Percentiles rank a stretch among this genome's conserved stretches.
Evolutionary conservation across 345 rosid species (phyloP).

Genomic region (Salix suchowensis): DNA sequence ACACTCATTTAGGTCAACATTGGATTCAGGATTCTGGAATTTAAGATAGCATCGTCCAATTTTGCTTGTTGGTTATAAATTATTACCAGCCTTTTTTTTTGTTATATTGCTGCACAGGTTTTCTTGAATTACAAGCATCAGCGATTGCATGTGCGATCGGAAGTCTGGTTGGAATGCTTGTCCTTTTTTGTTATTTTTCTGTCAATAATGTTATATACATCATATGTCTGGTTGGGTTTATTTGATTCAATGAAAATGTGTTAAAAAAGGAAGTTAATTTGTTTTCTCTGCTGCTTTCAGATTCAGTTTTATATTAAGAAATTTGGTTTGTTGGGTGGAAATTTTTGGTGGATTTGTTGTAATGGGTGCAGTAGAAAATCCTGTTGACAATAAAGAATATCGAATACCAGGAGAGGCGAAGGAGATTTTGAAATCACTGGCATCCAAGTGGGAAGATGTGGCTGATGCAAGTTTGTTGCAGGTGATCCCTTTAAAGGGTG

Average conservation of each 20-base stretch:
- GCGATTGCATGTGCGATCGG: too few species aligned
- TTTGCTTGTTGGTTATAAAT: not conserved
- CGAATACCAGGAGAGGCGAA: conserved; percentile 23
- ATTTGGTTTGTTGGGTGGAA: not conserved
- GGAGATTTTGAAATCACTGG: conserved; percentile 27
- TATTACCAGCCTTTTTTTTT: not conserved
- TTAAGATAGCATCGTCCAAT: not conserved
- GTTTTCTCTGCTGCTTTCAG: too few species aligned
- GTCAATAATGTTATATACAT: too few species aligned
- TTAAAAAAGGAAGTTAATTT: not conserved
- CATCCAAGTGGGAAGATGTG: conserved; percentile 28
- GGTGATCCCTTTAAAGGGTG: conserved; percentile 30
- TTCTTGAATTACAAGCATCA: too few species aligned
- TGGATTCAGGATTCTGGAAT: too few species aligned
- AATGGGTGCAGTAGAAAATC: conserved; percentile 30
- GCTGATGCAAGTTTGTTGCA: conserved; percentile 19
- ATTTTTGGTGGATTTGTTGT: not conserved
- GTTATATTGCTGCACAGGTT: too few species aligned
- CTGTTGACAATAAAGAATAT: conserved; percentile 6
- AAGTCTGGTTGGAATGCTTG: too few species aligned
- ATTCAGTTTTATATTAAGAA: not conserved
- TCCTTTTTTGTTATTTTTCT: too few species aligned
- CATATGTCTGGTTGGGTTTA: too few species aligned
- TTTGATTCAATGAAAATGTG: too few species aligned
- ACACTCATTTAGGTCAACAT: too few species aligned